Conservation (phyloP, 352 stramenopile species). For the Globisporangium solare region DNA sequence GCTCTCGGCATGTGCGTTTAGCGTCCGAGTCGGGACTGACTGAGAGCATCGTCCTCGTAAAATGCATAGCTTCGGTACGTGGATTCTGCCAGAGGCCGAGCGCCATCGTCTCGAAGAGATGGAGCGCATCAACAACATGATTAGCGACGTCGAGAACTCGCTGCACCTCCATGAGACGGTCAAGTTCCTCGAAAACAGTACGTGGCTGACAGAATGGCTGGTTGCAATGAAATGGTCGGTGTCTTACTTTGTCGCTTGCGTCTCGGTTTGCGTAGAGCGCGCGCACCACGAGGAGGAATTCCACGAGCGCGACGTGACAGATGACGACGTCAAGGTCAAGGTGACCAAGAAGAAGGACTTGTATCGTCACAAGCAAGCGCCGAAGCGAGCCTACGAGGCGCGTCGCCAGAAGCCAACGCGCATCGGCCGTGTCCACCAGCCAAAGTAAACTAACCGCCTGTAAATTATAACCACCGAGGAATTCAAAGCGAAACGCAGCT, state of each 20-base stretch:
- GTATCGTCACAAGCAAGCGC: constrained; percentile 31
- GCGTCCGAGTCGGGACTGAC: background rate
- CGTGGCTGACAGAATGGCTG: constrained; percentile 4
- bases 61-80: constrained; percentile 19
- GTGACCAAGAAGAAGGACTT: constrained; percentile 42
- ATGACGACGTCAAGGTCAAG: constrained; percentile 46
- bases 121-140: constrained; percentile 68
- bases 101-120: constrained; percentile 66
- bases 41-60: too few relatives aligned
- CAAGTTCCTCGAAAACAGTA: constrained; percentile 49
- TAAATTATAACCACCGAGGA: too few relatives aligned
- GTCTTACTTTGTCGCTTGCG: background rate
- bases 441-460: constrained; percentile 32
- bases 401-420: constrained; percentile 51
- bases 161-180: constrained; percentile 59
- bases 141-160: constrained; percentile 66
- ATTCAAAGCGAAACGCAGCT: too few relatives aligned
- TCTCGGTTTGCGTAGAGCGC: constrained; percentile 20
- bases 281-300: constrained; percentile 58
- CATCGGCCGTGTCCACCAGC: constrained; percentile 60
- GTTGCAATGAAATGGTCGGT: background rate
- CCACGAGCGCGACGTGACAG: constrained; percentile 44
- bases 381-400: constrained; percentile 37
- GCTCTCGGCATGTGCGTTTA: background rate
- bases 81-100: constrained; percentile 42